Conservation (phyloP, 495 filamentous ascomycete genomes). For the Neurospora sp. region DNA sequence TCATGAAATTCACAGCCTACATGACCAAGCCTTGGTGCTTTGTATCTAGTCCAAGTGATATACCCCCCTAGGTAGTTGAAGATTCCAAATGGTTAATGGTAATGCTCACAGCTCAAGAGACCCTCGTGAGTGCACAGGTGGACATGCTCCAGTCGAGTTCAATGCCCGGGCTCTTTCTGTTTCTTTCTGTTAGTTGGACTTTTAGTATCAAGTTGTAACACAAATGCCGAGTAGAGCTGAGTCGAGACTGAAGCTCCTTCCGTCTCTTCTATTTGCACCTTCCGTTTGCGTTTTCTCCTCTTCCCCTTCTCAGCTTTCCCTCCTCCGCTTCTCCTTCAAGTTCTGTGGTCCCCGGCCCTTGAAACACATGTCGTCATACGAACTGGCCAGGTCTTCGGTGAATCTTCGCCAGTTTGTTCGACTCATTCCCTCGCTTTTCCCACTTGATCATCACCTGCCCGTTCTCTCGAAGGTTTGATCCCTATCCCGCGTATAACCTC, state of each 20-base stretch:
- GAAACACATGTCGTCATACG: background rate
- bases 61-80: background rate
- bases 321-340: background rate
- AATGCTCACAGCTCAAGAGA: background rate
- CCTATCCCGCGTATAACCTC: background rate
- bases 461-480: no score
- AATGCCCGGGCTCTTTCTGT: background rate
- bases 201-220: background rate
- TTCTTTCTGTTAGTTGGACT: background rate
- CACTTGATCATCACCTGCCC: background rate
- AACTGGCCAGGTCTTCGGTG: background rate
- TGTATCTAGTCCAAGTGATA: background rate
- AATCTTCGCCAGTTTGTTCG: background rate
- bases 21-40: background rate
- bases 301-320: background rate
- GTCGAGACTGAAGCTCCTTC: background rate
- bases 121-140: background rate
- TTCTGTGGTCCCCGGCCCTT: background rate
- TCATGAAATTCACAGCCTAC: background rate
- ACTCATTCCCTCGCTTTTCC: background rate
- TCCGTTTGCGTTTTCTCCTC: background rate
- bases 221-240: background rate
- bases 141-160: background rate
- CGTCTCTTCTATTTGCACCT: background rate
- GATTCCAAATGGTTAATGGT: background rate